These are phyloP conservation scores for Platanthera zijinensis DNA, from an alignment of 106 monocot species.

Conservation along the genomic window DNA sequence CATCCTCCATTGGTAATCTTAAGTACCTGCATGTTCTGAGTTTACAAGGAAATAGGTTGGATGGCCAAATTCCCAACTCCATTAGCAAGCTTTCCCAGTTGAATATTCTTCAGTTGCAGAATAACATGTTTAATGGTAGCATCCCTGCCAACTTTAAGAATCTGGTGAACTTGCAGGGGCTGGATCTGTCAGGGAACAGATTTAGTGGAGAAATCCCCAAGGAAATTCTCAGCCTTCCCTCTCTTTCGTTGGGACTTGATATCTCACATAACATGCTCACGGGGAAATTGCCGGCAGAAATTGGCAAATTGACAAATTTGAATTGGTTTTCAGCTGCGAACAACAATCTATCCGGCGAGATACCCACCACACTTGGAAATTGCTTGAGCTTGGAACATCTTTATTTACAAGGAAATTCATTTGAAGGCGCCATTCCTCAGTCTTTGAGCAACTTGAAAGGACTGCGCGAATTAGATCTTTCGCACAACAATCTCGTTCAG, in stretches of 20 bases:
- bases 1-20: background rate
- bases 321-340: background rate
- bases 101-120: background rate
- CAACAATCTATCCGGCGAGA: constrained; percentile 11
- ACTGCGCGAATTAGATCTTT: constrained; percentile 9
- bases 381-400: constrained; percentile 2
- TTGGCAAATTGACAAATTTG: background rate
- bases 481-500: constrained; percentile 11
- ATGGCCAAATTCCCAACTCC: constrained; percentile 11
- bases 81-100: constrained; percentile 11
- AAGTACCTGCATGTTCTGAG: background rate
- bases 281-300: background rate
- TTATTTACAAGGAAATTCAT: background rate
- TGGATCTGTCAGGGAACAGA: constrained; percentile 5
- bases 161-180: background rate
- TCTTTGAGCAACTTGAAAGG: constrained; percentile 12
- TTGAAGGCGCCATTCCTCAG: constrained; percentile 21
- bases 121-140: constrained; percentile 9
- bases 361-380: background rate
- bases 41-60: constrained; percentile 8
- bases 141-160: background rate
- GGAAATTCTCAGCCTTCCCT: background rate
- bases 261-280: background rate
- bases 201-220: constrained; percentile 10
- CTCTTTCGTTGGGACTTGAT: background rate